Evolutionary conservation across 345 rosid species (phyloP), one percentile per base, ranked within the genome.

Genomic region (Rhodamnia argentea): DNA sequence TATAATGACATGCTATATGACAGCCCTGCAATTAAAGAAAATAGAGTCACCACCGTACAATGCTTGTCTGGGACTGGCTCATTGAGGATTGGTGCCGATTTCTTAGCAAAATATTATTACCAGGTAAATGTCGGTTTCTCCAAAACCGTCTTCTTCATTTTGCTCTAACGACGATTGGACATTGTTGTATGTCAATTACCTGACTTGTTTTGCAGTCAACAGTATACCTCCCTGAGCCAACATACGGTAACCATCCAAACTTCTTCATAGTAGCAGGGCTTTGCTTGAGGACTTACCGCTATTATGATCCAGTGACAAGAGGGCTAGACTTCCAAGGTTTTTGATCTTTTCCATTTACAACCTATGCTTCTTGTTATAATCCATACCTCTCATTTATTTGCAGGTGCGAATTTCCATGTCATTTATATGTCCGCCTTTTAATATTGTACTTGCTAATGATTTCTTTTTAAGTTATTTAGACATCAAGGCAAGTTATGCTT

Each of bases 261-360:
- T 87, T 90, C 86, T 91, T 92, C 54, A 62, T 83, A 60, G 85
- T 88, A 32, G 88, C 85, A 3, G 94, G 94, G 18, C 64, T 90
- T 58, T 27, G 88, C 18, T 37, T 92, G 83, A 90, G 88, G 89
- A 87, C 88, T 57, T 91, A 92, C 87, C 90, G 89, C 62, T 91
- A 92, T 86, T 91, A 91, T 89, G 92, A 92, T 90, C 90, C 92
- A 27, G 70, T 55, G 54, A 89, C 92, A 81, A 22, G 64, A 60
- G 92, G 91, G 52, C 87, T 92, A 62, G 91, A 92, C 87, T 91
- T 91, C 82, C 91, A 90, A 92, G 92, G 94, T 89, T 83, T 83
- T 83, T 53, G 7, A 14, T 83, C 40, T 2, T 56, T 53, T 83
- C 60, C 84, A 82, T 40, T 52, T n/a, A 50, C 0, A 27, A 62